Percentiles rank a stretch among this genome's conserved stretches.
Conservation (phyloP, 202 grass and related monocot genomes). For the Schoenoplectus triqueter region DNA sequence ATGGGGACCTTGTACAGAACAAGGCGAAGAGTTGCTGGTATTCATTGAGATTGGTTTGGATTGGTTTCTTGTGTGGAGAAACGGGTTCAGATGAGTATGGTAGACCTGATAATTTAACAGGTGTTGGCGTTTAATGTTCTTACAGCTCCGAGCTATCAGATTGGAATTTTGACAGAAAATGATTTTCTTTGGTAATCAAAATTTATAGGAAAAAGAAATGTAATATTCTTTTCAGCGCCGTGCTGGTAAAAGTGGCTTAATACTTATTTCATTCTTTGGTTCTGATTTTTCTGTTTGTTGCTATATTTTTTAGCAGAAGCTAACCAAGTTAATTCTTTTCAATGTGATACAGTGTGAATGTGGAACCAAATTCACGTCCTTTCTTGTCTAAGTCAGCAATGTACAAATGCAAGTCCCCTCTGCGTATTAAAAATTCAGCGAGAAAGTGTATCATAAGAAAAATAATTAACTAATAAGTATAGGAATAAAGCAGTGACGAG, state of each 20-base stretch:
- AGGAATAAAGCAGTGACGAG: too few relatives aligned
- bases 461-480: too few relatives aligned
- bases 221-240: background rate
- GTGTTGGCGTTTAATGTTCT: background rate
- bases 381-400: too few relatives aligned
- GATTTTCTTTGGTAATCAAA: background rate
- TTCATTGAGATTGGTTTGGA: background rate
- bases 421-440: too few relatives aligned
- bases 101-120: background rate
- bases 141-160: background rate
- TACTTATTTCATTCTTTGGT: background rate
- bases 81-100: background rate
- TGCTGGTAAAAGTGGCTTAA: background rate
- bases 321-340: background rate
- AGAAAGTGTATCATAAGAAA: too few relatives aligned
- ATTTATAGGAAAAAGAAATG: background rate
- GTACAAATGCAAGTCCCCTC: too few relatives aligned
- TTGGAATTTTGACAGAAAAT: background rate
- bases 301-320: background rate
- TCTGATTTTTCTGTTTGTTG: background rate
- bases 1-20: slow-evolving; percentile 14
- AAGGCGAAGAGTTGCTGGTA: background rate
- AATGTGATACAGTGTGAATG: background rate
- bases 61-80: background rate
- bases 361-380: too few relatives aligned